Conservation (phyloP, 2,329 filamentous ascomycete species). For the Trichothecium roseum region DNA sequence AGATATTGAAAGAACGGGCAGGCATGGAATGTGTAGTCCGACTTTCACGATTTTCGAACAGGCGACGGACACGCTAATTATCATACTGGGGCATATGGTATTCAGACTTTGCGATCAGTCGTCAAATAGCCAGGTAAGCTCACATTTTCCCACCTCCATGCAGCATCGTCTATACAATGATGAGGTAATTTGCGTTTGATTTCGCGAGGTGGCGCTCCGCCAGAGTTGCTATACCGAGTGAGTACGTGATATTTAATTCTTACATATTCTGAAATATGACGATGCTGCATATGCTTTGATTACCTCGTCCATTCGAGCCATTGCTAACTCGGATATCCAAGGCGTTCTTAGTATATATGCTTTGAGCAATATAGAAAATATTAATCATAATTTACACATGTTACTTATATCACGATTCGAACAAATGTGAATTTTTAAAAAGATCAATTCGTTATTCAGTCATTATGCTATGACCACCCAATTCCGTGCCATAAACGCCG, state of each 20-base stretch:
- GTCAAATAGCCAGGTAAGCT: constrained; percentile 13
- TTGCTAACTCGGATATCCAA: constrained; percentile 8
- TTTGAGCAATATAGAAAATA: no score
- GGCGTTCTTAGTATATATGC: no score
- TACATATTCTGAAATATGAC: constrained; percentile 88
- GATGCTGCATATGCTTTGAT: no score
- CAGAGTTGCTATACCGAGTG: constrained; percentile 73
- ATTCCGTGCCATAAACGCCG: neutral
- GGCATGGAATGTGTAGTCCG: no score
- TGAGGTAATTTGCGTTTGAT: constrained; percentile 99
- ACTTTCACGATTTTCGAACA: no score
- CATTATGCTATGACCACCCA: neutral
- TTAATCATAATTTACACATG: no score
- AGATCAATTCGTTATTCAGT: no score
- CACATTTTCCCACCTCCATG: constrained; percentile 4
- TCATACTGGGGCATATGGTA: no score
- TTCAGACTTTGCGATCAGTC: no score
- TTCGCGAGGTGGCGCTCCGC: constrained; percentile 74
- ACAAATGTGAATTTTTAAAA: no score
- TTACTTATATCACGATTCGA: no score
- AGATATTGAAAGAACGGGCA: no score
- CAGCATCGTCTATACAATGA: constrained; percentile 42
- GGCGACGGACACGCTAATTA: constrained; percentile 1
- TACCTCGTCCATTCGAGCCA: neutral
- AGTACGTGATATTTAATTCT: constrained; percentile 82